phyloP scores from a whole-genome alignment of 225 moss, liverwort and hornwort genomes.

The Bryum argenteum region DNA sequence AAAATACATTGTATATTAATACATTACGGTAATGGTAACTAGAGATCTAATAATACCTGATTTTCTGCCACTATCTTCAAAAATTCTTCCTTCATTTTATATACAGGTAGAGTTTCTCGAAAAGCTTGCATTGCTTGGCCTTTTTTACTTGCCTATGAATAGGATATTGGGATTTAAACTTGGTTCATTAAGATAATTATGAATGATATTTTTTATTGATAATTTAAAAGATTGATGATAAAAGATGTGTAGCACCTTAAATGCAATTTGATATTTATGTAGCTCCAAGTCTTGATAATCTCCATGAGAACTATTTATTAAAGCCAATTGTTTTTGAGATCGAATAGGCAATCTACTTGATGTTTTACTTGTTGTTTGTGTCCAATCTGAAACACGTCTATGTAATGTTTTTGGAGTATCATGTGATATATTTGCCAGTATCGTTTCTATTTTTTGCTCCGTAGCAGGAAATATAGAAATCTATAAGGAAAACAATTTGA shows the following conservation, averaged over 20 bases:
- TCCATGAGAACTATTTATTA: slow-evolving; percentile 9
- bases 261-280: slow-evolving; percentile 43
- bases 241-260: slow-evolving; percentile 32
- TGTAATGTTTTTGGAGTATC: slow-evolving; percentile 19
- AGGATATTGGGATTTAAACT: neutral
- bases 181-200: neutral
- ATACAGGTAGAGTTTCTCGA: slow-evolving; percentile 63
- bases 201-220: neutral
- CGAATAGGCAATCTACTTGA: slow-evolving; percentile 22
- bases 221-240: neutral
- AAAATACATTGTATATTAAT: rapidly evolving
- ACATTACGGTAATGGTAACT: neutral
- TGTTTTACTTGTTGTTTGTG: slow-evolving; percentile 9
- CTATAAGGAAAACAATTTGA: slow-evolving; percentile 25
- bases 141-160: slow-evolving; percentile 42
- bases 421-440: slow-evolving; percentile 59
- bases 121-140: slow-evolving; percentile 52
- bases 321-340: slow-evolving; percentile 26
- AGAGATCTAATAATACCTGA: slow-evolving; percentile 37
- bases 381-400: slow-evolving; percentile 18
- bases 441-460: slow-evolving; percentile 58
- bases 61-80: slow-evolving; percentile 55
- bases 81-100: slow-evolving; percentile 65
- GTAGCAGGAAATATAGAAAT: slow-evolving; percentile 52
- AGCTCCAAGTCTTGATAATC: slow-evolving; percentile 21